These are phyloP conservation scores for Eurotiales sp. DNA, from an alignment of 2,329 filamentous ascomycete genomes.

Conservation along the genomic window DNA sequence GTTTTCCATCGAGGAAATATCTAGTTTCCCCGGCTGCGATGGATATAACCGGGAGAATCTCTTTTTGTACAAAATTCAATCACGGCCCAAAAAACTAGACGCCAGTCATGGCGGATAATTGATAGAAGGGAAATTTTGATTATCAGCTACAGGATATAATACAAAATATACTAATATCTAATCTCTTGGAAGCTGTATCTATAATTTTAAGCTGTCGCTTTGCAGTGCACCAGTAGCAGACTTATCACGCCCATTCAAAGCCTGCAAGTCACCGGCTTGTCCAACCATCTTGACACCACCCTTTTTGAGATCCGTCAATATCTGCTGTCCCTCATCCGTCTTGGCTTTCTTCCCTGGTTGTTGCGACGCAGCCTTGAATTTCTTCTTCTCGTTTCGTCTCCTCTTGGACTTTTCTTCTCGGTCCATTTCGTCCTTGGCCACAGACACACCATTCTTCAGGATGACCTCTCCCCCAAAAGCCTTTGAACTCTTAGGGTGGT, in stretches of 20 bases:
- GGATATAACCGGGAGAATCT: conserved; percentile 37
- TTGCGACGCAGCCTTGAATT: conserved; percentile 60
- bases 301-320: conserved; percentile 69
- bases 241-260: conserved; percentile 73
- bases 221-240: conserved; percentile 35
- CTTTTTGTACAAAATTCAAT: conserved; percentile 35
- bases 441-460: conserved; percentile 69
- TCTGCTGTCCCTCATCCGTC: conserved; percentile 46
- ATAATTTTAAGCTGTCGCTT: conserved; percentile 10
- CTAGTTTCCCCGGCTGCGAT: conserved; percentile 48
- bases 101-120: too few relatives aligned
- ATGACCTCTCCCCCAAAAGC: conserved; percentile 66
- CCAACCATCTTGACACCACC: conserved; percentile 90
- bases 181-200: too few relatives aligned
- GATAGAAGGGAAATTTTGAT: too few relatives aligned
- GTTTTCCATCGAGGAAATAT: conserved; percentile 61
- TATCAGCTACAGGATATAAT: too few relatives aligned
- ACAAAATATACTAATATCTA: too few relatives aligned
- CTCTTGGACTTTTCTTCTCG: conserved; percentile 77
- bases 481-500: conserved; percentile 69
- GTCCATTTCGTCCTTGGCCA: conserved; percentile 80
- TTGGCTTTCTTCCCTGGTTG: conserved; percentile 44
- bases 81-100: conserved; percentile 4
- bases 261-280: conserved; percentile 78
- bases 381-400: conserved; percentile 80